phyloP scores from a whole-genome alignment of 805 yeast genomes.

The Metschnikowia anglica region DNA sequence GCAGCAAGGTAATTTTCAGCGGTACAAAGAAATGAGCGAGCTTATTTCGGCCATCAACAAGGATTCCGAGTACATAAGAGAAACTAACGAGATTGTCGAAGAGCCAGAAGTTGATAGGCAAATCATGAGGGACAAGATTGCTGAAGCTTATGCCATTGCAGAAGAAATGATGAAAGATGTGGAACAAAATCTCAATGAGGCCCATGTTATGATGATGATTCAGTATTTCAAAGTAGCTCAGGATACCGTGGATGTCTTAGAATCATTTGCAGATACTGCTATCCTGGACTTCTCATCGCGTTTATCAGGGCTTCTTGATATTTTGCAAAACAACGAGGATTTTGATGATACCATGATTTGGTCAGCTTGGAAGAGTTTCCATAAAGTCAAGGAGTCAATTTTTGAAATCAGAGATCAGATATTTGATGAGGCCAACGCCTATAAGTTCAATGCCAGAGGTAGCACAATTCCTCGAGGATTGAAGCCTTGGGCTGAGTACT shows the following conservation, averaged over 20 bases:
- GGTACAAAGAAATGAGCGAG: constrained; percentile 32
- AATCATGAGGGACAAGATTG: constrained; percentile 36
- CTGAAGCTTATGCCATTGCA: constrained; percentile 25
- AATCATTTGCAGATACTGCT: constrained; percentile 70
- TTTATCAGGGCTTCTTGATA: constrained; percentile 49
- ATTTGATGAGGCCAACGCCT: constrained; percentile 29
- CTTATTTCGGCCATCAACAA: constrained; percentile 33
- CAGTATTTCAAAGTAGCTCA: constrained; percentile 35
- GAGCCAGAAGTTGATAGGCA: constrained; percentile 29
- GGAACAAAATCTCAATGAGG: constrained; percentile 27
- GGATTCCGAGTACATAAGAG: constrained; percentile 33
- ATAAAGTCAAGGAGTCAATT: constrained; percentile 53
- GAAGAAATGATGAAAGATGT: constrained; percentile 24
- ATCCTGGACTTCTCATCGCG: constrained; percentile 63
- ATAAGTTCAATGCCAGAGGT: constrained; percentile 19
- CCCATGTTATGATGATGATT: constrained; percentile 28
- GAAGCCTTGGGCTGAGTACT: constrained; percentile 32
- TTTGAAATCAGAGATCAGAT: constrained; percentile 56
- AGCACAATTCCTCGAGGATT: constrained; percentile 38
- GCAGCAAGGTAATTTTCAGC: constrained; percentile 29
- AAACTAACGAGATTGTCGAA: constrained; percentile 16
- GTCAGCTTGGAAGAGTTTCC: constrained; percentile 51
- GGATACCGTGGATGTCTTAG: constrained; percentile 61
- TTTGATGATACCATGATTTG: constrained; percentile 24
- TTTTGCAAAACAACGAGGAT: constrained; percentile 14